Evolutionary conservation across 2,329 filamentous ascomycete species (phyloP).

Genomic region (Colletotrichum sp.): DNA sequence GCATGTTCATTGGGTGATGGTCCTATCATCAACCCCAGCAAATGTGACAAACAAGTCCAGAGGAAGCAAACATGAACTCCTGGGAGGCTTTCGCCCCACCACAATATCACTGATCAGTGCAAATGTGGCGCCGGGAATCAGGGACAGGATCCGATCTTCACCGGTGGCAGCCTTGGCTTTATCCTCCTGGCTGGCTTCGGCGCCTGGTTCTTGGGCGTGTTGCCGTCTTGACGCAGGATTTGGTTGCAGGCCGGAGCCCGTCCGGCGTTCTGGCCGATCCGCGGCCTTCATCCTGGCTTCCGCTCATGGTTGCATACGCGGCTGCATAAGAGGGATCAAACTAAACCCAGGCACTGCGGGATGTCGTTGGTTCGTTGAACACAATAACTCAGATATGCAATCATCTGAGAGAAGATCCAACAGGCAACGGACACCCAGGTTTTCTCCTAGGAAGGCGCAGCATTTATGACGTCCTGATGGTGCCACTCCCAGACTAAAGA

Average conservation of each 20-base stretch:
- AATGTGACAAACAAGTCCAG: background rate
- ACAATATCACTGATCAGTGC: background rate
- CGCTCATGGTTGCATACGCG: background rate
- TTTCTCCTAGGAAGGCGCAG: background rate
- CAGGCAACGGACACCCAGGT: background rate
- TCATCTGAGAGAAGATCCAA: background rate
- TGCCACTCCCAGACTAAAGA: background rate
- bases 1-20: background rate
- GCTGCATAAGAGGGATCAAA: background rate
- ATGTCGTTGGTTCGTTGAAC: background rate
- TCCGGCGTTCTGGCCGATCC: background rate
- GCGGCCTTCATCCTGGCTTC: background rate
- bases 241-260: background rate
- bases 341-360: background rate
- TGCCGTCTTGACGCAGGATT: background rate
- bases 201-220: background rate
- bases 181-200: background rate
- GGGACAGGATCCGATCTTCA: background rate
- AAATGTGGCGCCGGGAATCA: background rate
- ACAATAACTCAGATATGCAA: background rate
- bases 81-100: background rate
- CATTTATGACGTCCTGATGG: background rate
- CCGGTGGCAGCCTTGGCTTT: background rate
- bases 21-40: background rate
- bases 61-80: slow-evolving; percentile 9